phyloP scores from a whole-genome alignment of 768 basidiomycete species.

The Strobilomyces dryophilus region DNA sequence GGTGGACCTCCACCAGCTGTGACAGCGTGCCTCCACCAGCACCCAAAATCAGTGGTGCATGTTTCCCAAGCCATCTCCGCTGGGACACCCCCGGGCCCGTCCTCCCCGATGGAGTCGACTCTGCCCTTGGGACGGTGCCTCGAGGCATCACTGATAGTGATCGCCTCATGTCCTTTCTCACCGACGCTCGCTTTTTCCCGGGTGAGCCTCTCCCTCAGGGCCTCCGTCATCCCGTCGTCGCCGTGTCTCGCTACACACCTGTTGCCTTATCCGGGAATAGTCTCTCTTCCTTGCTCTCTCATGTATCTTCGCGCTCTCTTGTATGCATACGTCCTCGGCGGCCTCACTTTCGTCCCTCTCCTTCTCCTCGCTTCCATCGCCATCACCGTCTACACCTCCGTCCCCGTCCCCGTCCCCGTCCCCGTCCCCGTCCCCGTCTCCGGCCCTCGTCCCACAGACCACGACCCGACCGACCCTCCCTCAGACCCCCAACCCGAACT shows the following conservation, averaged over 20 bases:
- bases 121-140: slow-evolving; percentile 12
- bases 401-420: slow-evolving; percentile 64
- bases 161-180: slow-evolving; percentile 14
- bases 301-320: slow-evolving; percentile 68
- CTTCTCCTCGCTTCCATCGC: slow-evolving; percentile 54
- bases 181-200: too few species aligned
- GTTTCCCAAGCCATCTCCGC: not conserved
- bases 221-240: too few species aligned
- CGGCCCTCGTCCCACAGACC: slow-evolving; percentile 14
- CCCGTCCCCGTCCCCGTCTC: slow-evolving; percentile 62
- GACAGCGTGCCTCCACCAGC: slow-evolving; percentile 7
- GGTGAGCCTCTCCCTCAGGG: too few species aligned
- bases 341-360: slow-evolving; percentile 85
- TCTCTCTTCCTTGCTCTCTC: not conserved
- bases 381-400: slow-evolving; percentile 76
- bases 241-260: too few species aligned
- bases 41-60: not conserved
- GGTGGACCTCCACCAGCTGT: not conserved
- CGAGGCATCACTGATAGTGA: slow-evolving; percentile 29
- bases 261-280: too few species aligned
- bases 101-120: slow-evolving; percentile 16
- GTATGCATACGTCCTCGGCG: slow-evolving; percentile 87
- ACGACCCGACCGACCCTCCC: slow-evolving; percentile 26
- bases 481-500: slow-evolving; percentile 20
- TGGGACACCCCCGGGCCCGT: not conserved